Base-by-base conservation (phyloP, 2,329 filamentous ascomycete genomes). In the Xylariaceae sp. region DNA sequence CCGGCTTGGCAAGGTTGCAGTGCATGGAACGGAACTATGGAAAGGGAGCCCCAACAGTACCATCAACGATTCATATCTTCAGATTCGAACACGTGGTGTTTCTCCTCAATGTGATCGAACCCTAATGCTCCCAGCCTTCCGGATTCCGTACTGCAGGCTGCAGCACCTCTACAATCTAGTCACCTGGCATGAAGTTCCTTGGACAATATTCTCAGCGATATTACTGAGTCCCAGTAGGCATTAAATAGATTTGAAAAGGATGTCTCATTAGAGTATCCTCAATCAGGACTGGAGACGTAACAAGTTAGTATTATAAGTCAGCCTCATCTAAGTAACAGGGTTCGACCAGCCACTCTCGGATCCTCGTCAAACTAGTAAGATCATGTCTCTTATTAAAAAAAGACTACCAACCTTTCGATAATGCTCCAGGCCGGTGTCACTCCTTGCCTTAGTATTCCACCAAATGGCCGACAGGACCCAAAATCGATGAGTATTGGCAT, bases 401-500 rank as follows among this genome's bases (percentile, higher is more conserved):
- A 42, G 21, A 46, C 45, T 18, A 55, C 37, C 35, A 45, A 30
- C 29, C 43, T 23, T 29, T 40, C 27, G 18, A 10, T 15, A n/a
- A 40, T 24, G 39, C n/a, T 32, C 57, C 57, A 59, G 16, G 54
- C 57, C n/a, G 43, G 42, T 27, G 57, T 54, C 10, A 54, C 57
- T 30, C 50, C 46, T 41, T 48, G 32, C 47, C 54, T 24, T 10
- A 51, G 11, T 41, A 37, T 50, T 18, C 2, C 40, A 30, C 58
- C 58, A 43, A 55, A 55, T 32, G 58, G 58, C 23, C 49, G 55
- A 33, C 58, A 60, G 27, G 51, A 58, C 32, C 48, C 51, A 40
- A 55, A 58, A 45, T 60, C 58, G 44, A 60, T 53, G 21, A 60
- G 29, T 16, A 60, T 36, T 27, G 58, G 58, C 55, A 55, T 48